Percentiles rank a stretch among this genome's conserved stretches.
These are phyloP conservation scores for Groenewaldozyma sp. DNA, from an alignment of 1,139 yeast genomes.

Conservation along the genomic window DNA sequence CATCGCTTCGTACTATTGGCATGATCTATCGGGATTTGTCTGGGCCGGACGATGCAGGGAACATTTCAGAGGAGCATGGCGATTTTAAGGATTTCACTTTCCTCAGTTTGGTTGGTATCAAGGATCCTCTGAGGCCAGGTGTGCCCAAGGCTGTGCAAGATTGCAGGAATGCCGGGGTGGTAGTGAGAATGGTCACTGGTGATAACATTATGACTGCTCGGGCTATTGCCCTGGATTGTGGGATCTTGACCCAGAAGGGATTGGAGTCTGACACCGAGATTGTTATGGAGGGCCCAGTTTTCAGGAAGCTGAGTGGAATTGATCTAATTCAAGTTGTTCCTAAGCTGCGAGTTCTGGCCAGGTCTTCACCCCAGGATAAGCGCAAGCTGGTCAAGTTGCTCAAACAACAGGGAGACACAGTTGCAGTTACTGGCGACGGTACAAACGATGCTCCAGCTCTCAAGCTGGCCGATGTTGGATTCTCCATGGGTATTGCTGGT, in stretches of 20 bases:
- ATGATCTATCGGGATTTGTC: slow-evolving; percentile 67
- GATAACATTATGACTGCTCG: slow-evolving; percentile 85
- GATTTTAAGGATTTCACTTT: slow-evolving; percentile 23
- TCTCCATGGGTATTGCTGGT: slow-evolving; percentile 80
- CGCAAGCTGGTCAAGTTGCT: slow-evolving; percentile 77
- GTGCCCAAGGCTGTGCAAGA: slow-evolving; percentile 81
- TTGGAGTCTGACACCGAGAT: slow-evolving; percentile 38
- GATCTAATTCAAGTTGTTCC: slow-evolving; percentile 60
- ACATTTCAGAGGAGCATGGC: slow-evolving; percentile 16
- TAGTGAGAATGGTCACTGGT: slow-evolving; percentile 97
- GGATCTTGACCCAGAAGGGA: slow-evolving; percentile 49
- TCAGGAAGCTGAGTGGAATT: slow-evolving; percentile 54
- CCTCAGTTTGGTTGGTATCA: slow-evolving; percentile 75
- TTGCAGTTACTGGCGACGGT: slow-evolving; percentile 98
- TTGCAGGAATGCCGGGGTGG: slow-evolving; percentile 85
- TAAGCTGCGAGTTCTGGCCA: slow-evolving; percentile 70
- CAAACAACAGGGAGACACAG: slow-evolving; percentile 77
- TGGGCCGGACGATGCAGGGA: slow-evolving; percentile 19
- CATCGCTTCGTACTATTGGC: slow-evolving; percentile 79
- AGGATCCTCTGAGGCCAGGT: slow-evolving; percentile 87
- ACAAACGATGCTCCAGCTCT: slow-evolving; percentile 78
- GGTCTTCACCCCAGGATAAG: slow-evolving; percentile 95
- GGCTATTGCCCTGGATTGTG: slow-evolving; percentile 82
- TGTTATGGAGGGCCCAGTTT: slow-evolving; percentile 89
- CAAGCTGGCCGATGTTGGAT: slow-evolving; percentile 75